Evolutionary conservation across 169 alveolate genomes (phyloP).

Genomic region (Pseudocohnilembus persalinus): DNA sequence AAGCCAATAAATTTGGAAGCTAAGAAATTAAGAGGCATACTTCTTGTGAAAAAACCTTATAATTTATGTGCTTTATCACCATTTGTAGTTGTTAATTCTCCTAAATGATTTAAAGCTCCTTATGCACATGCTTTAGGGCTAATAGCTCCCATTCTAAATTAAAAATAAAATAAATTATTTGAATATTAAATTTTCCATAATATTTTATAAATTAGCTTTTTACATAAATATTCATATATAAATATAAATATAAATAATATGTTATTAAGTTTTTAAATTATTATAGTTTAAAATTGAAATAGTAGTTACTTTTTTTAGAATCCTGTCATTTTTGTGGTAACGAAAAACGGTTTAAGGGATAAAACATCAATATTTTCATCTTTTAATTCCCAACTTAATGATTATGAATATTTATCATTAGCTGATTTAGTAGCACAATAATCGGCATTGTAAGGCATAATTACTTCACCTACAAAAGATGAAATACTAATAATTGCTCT

Average conservation of each 20-base stretch:
- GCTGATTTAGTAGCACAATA: background rate
- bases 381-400: background rate
- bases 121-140: background rate
- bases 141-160: background rate
- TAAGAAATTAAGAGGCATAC: no score
- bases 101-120: background rate
- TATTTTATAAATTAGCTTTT: no score
- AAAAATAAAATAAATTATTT: no score
- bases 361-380: background rate
- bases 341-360: background rate
- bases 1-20: no score
- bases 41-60: no score
- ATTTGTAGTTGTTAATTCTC: background rate
- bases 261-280: no score
- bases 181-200: no score
- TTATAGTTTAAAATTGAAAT: no score
- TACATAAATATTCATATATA: no score
- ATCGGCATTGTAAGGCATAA: background rate
- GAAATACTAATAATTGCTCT: background rate
- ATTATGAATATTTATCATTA: background rate
- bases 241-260: no score
- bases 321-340: background rate
- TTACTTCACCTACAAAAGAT: background rate
- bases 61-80: background rate
- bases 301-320: background rate